Percentiles rank a stretch among this genome's conserved stretches.
These are phyloP conservation scores for Puccinia polysora DNA, from an alignment of 1,284 basidiomycete genomes.

Conservation along the genomic window DNA sequence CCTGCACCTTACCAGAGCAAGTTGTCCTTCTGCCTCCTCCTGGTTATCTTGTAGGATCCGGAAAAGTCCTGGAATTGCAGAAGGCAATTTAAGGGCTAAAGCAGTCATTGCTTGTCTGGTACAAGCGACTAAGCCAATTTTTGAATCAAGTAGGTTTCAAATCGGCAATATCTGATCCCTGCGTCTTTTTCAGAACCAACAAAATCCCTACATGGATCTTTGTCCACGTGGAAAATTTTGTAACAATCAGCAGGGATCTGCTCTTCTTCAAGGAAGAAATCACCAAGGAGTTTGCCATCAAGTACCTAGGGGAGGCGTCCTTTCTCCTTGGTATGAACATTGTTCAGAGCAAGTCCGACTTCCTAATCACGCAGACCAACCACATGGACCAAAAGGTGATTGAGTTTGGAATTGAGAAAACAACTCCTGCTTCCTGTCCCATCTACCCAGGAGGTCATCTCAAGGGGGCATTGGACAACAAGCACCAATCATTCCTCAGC, in stretches of 20 bases:
- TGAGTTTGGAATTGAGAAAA: too few species aligned
- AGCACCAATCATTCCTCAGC: too few species aligned
- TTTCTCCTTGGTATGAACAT: background rate
- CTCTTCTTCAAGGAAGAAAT: background rate
- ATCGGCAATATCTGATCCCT: background rate
- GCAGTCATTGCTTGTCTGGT: background rate
- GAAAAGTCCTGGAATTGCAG: background rate
- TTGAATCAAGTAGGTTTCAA: background rate
- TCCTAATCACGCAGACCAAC: background rate
- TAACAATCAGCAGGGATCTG: background rate
- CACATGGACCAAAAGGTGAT: background rate
- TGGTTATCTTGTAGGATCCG: background rate
- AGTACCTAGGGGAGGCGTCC: background rate
- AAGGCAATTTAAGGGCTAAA: slow-evolving; percentile 3
- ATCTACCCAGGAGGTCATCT: too few species aligned
- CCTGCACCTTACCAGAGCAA: background rate
- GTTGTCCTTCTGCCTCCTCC: background rate
- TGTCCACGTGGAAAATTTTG: background rate
- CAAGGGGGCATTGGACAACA: too few species aligned
- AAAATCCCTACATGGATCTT: background rate
- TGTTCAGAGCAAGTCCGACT: background rate
- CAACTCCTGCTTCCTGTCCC: too few species aligned
- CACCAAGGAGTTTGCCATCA: background rate
- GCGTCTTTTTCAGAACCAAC: background rate
- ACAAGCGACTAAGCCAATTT: background rate